Evolutionary conservation across 345 rosid genomes (phyloP).

Genomic region (Bruguiera gymnorhiza): DNA sequence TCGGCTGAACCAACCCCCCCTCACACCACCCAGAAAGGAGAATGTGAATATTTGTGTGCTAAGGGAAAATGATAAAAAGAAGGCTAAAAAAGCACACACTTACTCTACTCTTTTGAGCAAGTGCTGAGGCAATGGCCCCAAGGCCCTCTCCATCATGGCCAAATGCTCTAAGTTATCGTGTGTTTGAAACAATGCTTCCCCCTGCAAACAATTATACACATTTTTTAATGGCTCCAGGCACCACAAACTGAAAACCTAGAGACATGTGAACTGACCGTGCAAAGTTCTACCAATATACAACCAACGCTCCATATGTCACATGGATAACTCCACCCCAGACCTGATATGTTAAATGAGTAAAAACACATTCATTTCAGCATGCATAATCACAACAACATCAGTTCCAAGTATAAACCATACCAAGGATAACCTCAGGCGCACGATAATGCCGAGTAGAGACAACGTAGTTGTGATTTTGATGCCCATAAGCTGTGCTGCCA

Average conservation of each 20-base stretch:
- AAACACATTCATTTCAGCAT: background rate
- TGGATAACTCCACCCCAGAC: constrained; percentile 67
- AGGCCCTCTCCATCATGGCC: constrained; percentile 75
- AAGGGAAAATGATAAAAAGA: background rate
- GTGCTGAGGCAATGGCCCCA: constrained; percentile 63
- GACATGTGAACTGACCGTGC: constrained; percentile 43
- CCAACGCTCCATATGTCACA: constrained; percentile 77
- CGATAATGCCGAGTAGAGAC: constrained; percentile 76
- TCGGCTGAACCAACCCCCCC: constrained; percentile 35
- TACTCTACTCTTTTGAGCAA: constrained; percentile 56
- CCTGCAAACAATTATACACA: constrained; percentile 31
- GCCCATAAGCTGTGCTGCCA: constrained; percentile 67
- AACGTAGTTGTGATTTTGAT: constrained; percentile 52
- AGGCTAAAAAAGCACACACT: constrained; percentile 18
- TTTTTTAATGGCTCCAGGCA: background rate
- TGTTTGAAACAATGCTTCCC: constrained; percentile 72
- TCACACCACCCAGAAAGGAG: background rate
- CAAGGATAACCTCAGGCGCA: constrained; percentile 76
- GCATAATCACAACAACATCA: background rate
- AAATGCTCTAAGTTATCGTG: constrained; percentile 71
- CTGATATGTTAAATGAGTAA: constrained; percentile 34
- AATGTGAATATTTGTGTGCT: constrained; percentile 6
- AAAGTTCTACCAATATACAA: constrained; percentile 66
- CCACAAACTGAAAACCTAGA: background rate
- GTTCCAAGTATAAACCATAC: constrained; percentile 27